Evolutionary conservation across 2,329 filamentous ascomycete species (phyloP), one percentile per base, ranked within the genome.

Genomic region (Calonectria naviculata): DNA sequence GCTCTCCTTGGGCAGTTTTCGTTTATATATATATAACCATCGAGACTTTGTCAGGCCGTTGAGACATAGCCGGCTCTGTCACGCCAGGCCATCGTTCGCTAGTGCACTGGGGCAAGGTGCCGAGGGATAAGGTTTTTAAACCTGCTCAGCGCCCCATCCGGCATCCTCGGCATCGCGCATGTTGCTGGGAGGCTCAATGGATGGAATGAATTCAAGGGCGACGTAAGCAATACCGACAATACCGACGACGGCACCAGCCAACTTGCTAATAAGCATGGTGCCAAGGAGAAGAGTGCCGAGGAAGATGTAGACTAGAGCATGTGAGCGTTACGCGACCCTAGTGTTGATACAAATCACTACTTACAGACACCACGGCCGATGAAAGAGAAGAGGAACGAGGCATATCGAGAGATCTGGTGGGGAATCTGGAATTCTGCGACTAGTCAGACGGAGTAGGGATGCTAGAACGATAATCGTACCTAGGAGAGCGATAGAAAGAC

Each of bases 311-410:
- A 99, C 95, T 98, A 71, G 1, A 26, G 29, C 24, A 19, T 38
- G 58, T 68, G 17, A 47, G 71, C 29, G 71, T 76, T 54, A 38
- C 31, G 31, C 42, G 38, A 41, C 24, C 15, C 9, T n/a, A 24
- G 28, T 26, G 15, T 8, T 15, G 21, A 3, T 13, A 13, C 10
- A 21, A 41, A 17, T 8, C 42, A 2, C 24, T 19, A 92, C 95
- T 86, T 91, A 98, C 95, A 98, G 83, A 95, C 89, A 85, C 97
- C 97, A 81, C 97, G 95, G 73, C 97, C 97, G 78, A 98, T 86
- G 89, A 99, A 98, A 69, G 94, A 97, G 88, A 98, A 98, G 85
- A 98, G 92, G 88, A 99, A 99, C 13, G 95, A 97, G 66, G 95
- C 96, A 87, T 98, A 98, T 85, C 95, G 93, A 70, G 95, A 93